Evolutionary conservation across 768 basidiomycete genomes (phyloP).

Genomic region (Leucosporidium scottii): DNA sequence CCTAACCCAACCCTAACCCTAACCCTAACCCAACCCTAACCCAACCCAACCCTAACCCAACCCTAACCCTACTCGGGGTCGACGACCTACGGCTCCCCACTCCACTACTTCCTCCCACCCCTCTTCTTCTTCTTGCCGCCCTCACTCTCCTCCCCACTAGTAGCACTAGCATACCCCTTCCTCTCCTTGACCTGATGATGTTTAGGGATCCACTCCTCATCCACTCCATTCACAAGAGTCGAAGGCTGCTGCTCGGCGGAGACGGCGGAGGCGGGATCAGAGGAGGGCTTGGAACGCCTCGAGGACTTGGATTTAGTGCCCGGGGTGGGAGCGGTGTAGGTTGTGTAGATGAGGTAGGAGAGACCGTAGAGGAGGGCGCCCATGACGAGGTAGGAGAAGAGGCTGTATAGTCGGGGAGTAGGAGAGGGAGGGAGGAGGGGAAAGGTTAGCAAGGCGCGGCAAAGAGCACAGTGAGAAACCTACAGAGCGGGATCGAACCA

Average conservation of each 20-base stretch:
- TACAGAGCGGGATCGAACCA: slow-evolving; percentile 43
- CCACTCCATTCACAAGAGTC: slow-evolving; percentile 6
- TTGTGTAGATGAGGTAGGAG: slow-evolving; percentile 39
- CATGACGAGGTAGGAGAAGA: slow-evolving; percentile 43
- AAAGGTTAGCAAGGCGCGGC: not conserved
- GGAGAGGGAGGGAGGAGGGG: not conserved
- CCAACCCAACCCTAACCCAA: no score
- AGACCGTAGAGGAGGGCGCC: slow-evolving; percentile 34
- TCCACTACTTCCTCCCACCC: not conserved
- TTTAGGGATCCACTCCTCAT: slow-evolving; percentile 44
- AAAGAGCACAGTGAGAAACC: not conserved
- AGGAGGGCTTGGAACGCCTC: slow-evolving; percentile 3
- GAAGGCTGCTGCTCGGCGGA: not conserved
- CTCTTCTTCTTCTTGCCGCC: not conserved
- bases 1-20: no score
- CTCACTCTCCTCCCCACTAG: slow-evolving; percentile 5
- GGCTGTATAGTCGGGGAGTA: slow-evolving; percentile 19
- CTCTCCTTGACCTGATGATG: slow-evolving; percentile 38
- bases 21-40: no score
- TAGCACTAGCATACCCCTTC: not conserved
- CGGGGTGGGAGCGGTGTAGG: slow-evolving; percentile 34
- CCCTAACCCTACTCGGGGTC: no score
- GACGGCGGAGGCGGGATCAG: not conserved
- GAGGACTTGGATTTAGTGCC: slow-evolving; percentile 16
- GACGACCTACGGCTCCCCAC: no score